Conservation (phyloP, 1,284 basidiomycete species). For the Sporisorium sorghi region DNA sequence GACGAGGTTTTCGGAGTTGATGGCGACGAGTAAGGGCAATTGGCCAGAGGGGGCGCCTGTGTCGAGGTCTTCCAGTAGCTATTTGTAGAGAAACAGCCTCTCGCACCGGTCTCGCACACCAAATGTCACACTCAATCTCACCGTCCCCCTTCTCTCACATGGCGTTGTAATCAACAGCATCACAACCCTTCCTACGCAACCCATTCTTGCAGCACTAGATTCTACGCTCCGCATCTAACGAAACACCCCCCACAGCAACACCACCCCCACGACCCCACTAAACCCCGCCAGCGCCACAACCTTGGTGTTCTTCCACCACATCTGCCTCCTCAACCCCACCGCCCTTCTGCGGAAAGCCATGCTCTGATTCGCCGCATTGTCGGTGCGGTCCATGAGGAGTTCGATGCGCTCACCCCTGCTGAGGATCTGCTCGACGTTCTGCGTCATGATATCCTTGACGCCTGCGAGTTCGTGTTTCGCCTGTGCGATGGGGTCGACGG, state of each 20-base stretch:
- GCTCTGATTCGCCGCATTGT: slow-evolving; percentile 92
- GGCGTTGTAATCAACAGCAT: no score
- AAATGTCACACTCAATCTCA: no score
- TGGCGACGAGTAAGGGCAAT: slow-evolving; percentile 33
- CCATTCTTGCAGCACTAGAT: no score
- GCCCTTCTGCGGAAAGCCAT: slow-evolving; percentile 95
- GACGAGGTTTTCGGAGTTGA: slow-evolving; percentile 20
- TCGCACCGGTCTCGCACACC: no score
- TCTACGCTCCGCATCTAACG: slow-evolving; percentile 8
- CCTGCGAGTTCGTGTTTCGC: slow-evolving; percentile 91
- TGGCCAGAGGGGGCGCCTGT: slow-evolving; percentile 48
- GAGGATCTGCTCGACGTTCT: slow-evolving; percentile 78
- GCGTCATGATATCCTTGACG: slow-evolving; percentile 96
- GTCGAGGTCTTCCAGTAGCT: slow-evolving; percentile 8
- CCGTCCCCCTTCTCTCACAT: no score
- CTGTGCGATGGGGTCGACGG: slow-evolving; percentile 84
- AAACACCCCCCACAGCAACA: slow-evolving; percentile 39
- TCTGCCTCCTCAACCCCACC: slow-evolving; percentile 84
- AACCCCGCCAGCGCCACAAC: slow-evolving; percentile 79
- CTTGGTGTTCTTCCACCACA: slow-evolving; percentile 87
- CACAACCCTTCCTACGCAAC: no score
- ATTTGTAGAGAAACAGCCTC: slow-evolving; percentile 30
- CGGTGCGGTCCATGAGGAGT: slow-evolving; percentile 95
- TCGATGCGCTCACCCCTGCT: slow-evolving; percentile 94
- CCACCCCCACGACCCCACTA: slow-evolving; percentile 76